Evolutionary conservation across 805 yeast species (phyloP), one percentile per base, ranked within the genome.

Genomic region (Trichomonascus vanleenenianus): DNA sequence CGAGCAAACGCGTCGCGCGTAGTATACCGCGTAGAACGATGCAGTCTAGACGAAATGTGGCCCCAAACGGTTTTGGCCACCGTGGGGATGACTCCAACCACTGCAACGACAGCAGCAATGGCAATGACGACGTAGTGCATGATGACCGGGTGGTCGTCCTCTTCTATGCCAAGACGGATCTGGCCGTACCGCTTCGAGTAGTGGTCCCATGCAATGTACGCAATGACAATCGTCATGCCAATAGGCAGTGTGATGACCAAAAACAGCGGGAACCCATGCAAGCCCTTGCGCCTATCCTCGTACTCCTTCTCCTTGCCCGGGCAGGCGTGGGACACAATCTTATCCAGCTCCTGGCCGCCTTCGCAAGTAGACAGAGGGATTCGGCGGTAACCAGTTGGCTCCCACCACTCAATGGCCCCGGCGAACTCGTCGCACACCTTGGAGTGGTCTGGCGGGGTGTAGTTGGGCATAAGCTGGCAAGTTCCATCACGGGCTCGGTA

Each of bases 341-440:
- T 71, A 58, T 85, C 97, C 43, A 85, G 73, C 47, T 73, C 71
- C 45, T 77, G 64, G 2, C 97, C 97, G 18, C 87, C 94, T 38
- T 68, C 73, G 68, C 98, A 93, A 0, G 96, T 85, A 10, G 93
- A 81, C 46, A 85, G 61, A 1, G 96, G 93, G 22, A 89, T 75
- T 56, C 78, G 79, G 61, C 98, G 78, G 63, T 93, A 93, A 0
- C 97, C 98, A 0, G 97, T 88, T 12, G 96, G 87, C 53, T 82
- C 82, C 71, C 80, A 85, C 61, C 78, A 89, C 59, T 85, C 88
- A 50, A 80, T 68, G 1, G 73, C 72, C 37, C 71, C 72, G 2
- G 76, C 69, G 46, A 72, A 69, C 45, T 68, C 71, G 12, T 56
- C 55, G 63, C 97, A 86, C 45, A 75, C 71, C 47, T 72, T 75